These are phyloP conservation scores for Rhypophila decipiens DNA, from an alignment of 495 filamentous ascomycete genomes.

Conservation along the genomic window DNA sequence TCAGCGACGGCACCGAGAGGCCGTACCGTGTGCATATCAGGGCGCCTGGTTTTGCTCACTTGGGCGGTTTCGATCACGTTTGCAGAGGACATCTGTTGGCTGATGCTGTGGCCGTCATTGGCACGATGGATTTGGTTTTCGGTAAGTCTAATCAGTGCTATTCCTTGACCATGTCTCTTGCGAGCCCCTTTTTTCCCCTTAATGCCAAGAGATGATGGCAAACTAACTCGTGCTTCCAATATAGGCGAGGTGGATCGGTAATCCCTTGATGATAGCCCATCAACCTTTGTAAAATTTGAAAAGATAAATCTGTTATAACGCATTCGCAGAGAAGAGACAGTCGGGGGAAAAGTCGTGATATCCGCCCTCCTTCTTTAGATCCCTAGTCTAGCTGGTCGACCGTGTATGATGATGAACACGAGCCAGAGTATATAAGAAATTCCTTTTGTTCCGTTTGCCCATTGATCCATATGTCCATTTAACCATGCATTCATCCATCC, in stretches of 20 bases:
- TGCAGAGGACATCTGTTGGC: conserved; percentile 87
- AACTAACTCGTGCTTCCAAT: conserved; percentile 2
- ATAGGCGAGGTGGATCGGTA: conserved; percentile 47
- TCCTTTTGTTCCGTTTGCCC: no score
- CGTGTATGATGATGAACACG: no score
- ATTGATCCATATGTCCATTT: no score
- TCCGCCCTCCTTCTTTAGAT: no score
- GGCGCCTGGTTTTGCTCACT: conserved; percentile 93
- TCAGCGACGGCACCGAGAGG: conserved; percentile 90
- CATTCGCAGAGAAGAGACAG: no score
- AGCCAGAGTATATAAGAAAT: no score
- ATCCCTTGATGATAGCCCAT: conserved; percentile 11
- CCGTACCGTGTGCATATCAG: conserved; percentile 98
- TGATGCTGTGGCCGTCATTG: conserved; percentile 95
- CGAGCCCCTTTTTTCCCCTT: no score
- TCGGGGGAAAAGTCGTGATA: no score
- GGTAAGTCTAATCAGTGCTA: conserved; percentile 29
- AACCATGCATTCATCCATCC: no score
- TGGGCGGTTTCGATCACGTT: conserved; percentile 90
- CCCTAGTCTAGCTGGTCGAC: no score
- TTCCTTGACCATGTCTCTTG: neutral
- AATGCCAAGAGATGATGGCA: no score
- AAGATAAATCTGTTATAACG: neutral
- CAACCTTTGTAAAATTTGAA: neutral
- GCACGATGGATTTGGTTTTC: conserved; percentile 82